Evolutionary conservation across 2,329 filamentous ascomycete genomes (phyloP).

Genomic region (Neonectria sp.): DNA sequence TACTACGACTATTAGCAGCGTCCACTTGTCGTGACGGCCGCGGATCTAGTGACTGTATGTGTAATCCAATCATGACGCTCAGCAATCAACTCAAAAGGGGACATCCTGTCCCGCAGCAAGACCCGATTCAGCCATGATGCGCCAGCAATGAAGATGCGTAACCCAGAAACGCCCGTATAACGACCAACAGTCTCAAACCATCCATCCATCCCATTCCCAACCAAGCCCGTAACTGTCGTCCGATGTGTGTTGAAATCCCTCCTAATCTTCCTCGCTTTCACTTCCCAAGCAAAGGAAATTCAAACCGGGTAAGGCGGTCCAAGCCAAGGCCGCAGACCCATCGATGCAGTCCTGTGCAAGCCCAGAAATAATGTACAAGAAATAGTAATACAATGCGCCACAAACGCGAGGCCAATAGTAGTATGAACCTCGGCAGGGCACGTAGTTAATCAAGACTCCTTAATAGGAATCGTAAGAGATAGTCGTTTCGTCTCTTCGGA

Average conservation of each 20-base stretch:
- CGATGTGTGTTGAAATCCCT: conserved; percentile 24
- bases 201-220: conserved; percentile 26
- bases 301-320: conserved; percentile 17
- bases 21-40: conserved; percentile 37
- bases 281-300: conserved; percentile 8
- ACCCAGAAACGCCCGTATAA: conserved; percentile 27
- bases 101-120: conserved; percentile 33
- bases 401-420: neutral
- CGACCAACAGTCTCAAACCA: conserved; percentile 18
- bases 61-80: conserved; percentile 44
- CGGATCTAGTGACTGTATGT: conserved; percentile 44
- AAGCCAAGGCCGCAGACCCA: conserved; percentile 26
- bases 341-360: conserved; percentile 37
- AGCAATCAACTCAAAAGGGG: conserved; percentile 31
- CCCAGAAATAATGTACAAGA: conserved; percentile 40
- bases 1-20: conserved; percentile 47
- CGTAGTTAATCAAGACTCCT: conserved; percentile 29
- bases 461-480: conserved; percentile 48
- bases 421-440: too few relatives aligned
- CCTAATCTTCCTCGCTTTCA: conserved; percentile 11
- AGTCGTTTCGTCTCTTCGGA: conserved; percentile 47
- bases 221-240: conserved; percentile 19
- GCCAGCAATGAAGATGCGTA: conserved; percentile 36
- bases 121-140: conserved; percentile 38
- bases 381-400: conserved; percentile 40